These are phyloP conservation scores for Luzula sylvatica DNA, from an alignment of 176 grass and related monocot species.

Conservation along the genomic window DNA sequence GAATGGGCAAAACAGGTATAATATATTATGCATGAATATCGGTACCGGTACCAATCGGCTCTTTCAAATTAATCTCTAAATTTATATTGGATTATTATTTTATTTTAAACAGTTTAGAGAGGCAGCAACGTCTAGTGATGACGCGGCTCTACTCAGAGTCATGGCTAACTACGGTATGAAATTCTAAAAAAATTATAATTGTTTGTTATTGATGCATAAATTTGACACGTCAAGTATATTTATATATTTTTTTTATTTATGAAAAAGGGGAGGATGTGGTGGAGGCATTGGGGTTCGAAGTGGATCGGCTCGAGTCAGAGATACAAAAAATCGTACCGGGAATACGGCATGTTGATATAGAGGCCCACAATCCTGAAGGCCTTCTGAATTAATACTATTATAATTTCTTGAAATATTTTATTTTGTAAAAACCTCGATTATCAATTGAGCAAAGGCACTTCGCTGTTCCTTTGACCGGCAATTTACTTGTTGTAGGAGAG, in stretches of 20 bases:
- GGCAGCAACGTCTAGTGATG: slow-evolving; percentile 52
- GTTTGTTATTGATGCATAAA: too few relatives aligned
- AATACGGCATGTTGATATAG: slow-evolving; percentile 89
- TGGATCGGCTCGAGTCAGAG: slow-evolving; percentile 85
- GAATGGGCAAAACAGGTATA: slow-evolving; percentile 85
- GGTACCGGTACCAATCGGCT: slow-evolving; percentile 3
- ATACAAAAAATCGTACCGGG: slow-evolving; percentile 95
- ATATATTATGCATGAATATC: background rate
- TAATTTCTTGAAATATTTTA: too few relatives aligned
- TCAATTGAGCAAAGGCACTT: too few relatives aligned
- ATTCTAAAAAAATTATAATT: too few relatives aligned
- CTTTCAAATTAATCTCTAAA: background rate
- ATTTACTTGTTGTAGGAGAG: too few relatives aligned
- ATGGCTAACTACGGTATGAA: slow-evolving; percentile 91
- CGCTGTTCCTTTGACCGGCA: too few relatives aligned
- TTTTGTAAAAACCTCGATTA: too few relatives aligned
- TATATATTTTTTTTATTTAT: background rate
- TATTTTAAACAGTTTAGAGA: slow-evolving; percentile 54
- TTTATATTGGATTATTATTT: slow-evolving; percentile 7
- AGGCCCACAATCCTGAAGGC: slow-evolving; percentile 90
- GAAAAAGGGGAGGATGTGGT: slow-evolving; percentile 83
- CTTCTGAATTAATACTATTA: slow-evolving; percentile 33
- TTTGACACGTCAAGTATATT: background rate
- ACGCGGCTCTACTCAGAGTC: slow-evolving; percentile 43
- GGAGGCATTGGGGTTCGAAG: slow-evolving; percentile 82